Evolutionary conservation across 495 filamentous ascomycete genomes (phyloP).

Genomic region (Tuber calosporum): DNA sequence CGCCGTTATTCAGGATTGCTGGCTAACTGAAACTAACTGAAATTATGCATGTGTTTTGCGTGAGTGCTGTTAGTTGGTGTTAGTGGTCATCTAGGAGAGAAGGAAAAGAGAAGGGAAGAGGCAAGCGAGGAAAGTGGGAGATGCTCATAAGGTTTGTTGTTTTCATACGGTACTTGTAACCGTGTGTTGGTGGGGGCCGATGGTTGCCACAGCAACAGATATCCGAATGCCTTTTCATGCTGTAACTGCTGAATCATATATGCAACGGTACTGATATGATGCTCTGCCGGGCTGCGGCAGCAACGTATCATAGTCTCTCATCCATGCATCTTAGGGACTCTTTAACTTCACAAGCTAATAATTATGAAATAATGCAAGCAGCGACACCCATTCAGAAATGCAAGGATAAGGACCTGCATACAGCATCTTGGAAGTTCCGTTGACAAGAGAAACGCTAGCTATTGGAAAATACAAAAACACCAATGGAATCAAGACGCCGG

Average conservation of each 20-base stretch:
- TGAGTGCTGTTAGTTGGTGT: conserved; percentile 8
- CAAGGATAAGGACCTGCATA: not conserved
- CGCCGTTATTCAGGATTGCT: conserved; percentile 5
- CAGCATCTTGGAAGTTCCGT: not conserved
- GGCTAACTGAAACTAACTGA: conserved; percentile 8
- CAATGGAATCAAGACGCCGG: not conserved
- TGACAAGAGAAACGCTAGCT: not conserved
- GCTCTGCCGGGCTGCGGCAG: not conserved
- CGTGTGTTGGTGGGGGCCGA: not conserved
- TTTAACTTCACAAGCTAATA: not conserved
- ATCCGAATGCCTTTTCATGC: not conserved
- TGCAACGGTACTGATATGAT: no score
- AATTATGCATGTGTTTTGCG: conserved; percentile 16
- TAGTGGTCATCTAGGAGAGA: not conserved
- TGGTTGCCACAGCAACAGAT: not conserved
- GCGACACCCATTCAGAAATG: not conserved
- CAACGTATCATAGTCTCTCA: not conserved
- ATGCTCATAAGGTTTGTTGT: conserved; percentile 29
- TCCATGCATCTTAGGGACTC: not conserved
- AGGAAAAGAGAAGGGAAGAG: not conserved
- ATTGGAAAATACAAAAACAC: conserved; percentile 3
- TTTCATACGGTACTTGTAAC: conserved; percentile 1
- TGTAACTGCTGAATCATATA: not conserved
- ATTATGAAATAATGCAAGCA: not conserved
- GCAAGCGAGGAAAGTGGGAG: conserved; percentile 17